Evolutionary conservation across 305 asterid genomes (phyloP), one percentile per base, ranked within the genome.

Genomic region (Ilex paraguariensis): DNA sequence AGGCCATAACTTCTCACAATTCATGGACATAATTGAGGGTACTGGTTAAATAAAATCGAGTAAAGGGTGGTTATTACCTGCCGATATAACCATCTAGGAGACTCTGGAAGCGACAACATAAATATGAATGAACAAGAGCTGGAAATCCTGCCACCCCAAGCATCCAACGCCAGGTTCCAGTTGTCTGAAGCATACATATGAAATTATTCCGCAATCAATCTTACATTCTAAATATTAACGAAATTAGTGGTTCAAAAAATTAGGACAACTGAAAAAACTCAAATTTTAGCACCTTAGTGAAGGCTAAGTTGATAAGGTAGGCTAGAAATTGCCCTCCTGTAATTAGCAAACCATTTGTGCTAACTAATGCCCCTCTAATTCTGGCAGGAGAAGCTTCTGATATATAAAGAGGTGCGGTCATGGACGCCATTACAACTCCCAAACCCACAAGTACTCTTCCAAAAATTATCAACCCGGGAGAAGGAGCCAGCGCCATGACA

Each of bases 391-490:
- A 91, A 0, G 90, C 87, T 75, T 88, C 98, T 0, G 96, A 91
- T 7, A 91, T 91, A 40, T 91, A 91, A 9, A 91, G 91, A 1
- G 96, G 98, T 1, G 95, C 59, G 0, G 95, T 88, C 95, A 88
- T 91, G 62, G 98, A 91, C 0, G 95, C 96, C 96, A 85, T 91
- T 60, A 96, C 96, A n/a, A 91, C 96, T 60, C 98, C 98, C 3
- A 91, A 61, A 14, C 98, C 96, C 0, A 87, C 95, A 11, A 90
- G 79, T 51, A 91, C 17, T 66, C 98, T 50, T 50, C 98, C 98
- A 0, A 86, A 0, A 61, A 91, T 91, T 45, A 88, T 83, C 83
- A 91, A 68, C 94, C 91, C 83, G 11, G 98, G 95, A 32, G 61
- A 74, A 12, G 78, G 75, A 10, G 95, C 68, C 13, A 57, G 75